A percentile compares a stretch with the other conserved stretches of the same genome.
Conservation (phyloP, 768 basidiomycete genomes). For the Lactifluus volemus region DNA sequence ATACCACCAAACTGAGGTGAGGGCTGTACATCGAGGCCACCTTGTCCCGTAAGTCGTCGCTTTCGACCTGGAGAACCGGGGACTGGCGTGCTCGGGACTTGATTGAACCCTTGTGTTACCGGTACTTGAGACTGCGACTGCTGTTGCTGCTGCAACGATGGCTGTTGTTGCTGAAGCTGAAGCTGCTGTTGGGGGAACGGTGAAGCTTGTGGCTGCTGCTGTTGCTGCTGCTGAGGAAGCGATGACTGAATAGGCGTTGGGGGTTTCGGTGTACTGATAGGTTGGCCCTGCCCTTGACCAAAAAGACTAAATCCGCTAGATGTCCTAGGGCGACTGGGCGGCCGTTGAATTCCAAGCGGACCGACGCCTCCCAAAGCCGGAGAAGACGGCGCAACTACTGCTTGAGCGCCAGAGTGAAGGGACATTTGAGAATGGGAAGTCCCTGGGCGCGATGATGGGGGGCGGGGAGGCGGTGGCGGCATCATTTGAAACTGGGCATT, state of each 20-base stretch:
- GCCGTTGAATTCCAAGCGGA: constrained; percentile 22
- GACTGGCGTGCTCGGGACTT: constrained; percentile 10
- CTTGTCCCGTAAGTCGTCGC: constrained; percentile 17
- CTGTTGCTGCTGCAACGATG: neutral
- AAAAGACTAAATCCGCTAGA: constrained; percentile 20
- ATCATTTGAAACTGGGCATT: constrained; percentile 18
- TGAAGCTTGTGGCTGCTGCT: constrained; percentile 21
- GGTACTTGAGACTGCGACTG: constrained; percentile 1
- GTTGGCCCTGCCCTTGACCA: constrained; percentile 18
- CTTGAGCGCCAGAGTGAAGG: constrained; percentile 8
- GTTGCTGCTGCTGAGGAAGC: constrained; percentile 26
- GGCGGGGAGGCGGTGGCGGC: constrained; percentile 19
- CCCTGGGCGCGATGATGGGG: constrained; percentile 19
- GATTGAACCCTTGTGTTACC: constrained; percentile 6
- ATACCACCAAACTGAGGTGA: constrained; percentile 12
- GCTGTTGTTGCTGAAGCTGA: constrained; percentile 13
- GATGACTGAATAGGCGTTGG: constrained; percentile 24
- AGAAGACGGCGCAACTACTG: constrained; percentile 8
- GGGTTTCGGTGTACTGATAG: constrained; percentile 13
- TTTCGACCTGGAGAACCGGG: constrained; percentile 14
- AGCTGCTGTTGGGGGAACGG: constrained; percentile 16
- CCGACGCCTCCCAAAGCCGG: constrained; percentile 8
- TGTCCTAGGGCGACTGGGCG: constrained; percentile 24
- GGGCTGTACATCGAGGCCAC: constrained; percentile 6
- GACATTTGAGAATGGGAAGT: constrained; percentile 18